Base-by-base conservation (phyloP, 805 yeast genomes). In the Pichia occidentalis region DNA sequence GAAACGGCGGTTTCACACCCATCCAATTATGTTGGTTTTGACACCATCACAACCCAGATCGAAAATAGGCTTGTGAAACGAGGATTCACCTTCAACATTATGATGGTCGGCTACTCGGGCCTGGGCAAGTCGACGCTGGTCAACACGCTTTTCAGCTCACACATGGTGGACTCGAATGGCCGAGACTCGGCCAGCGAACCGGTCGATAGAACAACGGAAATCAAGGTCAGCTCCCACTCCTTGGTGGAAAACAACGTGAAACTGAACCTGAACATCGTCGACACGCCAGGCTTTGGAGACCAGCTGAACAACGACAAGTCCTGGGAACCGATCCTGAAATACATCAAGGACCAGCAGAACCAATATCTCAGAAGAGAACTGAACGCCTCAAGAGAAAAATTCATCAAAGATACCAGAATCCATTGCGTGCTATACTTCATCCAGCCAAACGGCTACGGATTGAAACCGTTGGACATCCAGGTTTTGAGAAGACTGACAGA, bases 221-320 rank as follows among this genome's bases (percentile, higher is more conserved):
- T 90, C 59, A 73, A 76, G 46, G 80, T 80, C 20, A 69, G 78
- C 21, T 61, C 73, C n/a, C 88, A 81, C 45, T 70, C 73, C 13
- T 70, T 92, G 47, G 63, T 77, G 40, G 98, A 92, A 63, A 87
- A 86, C 59, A 84, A 83, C 48, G 97, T 92, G 40, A 77, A 80
- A 45, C 75, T 92, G 58, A 81, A 81, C 53, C 67, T 92, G 47
- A 88, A 86, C 52, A 78, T 92, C 39, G 85, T 92, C 56, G 98
- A 92, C 59, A 92, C 98, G 3, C 97, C 97, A 16, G 97, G 97
- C 12, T 92, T 86, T 68, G 97, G 96, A 27, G 98, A 92, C 68
- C 95, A 85, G 64, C 83, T 92, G 49, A 85, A 87, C 66, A 88
- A 88, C 63, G 94, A 85, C 53, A 84, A 82, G 63, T 87, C 95